These are phyloP conservation scores for Xylona heveae DNA, from an alignment of 495 filamentous ascomycete genomes.

Conservation along the genomic window DNA sequence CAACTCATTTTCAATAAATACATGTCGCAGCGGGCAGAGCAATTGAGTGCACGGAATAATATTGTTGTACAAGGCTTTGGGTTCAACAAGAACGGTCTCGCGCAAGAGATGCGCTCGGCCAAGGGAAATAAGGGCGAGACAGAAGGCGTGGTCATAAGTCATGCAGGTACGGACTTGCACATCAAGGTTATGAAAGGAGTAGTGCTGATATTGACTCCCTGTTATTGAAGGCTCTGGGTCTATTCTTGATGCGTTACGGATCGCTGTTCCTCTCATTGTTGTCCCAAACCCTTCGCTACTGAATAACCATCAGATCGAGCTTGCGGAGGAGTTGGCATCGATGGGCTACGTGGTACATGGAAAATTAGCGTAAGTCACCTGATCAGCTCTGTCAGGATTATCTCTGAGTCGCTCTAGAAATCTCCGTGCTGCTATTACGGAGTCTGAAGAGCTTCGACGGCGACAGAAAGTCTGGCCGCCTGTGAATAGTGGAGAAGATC, in stretches of 20 bases:
- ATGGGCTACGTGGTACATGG: conserved; percentile 52
- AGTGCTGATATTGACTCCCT: conserved; percentile 5
- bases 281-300: conserved; percentile 70
- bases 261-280: conserved; percentile 48
- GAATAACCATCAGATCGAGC: conserved; percentile 80
- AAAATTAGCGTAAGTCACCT: conserved; percentile 30
- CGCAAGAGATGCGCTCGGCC: conserved; percentile 29
- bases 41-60: conserved; percentile 12
- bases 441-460: conserved; percentile 21
- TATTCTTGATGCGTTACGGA: conserved; percentile 60
- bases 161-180: conserved; percentile 76
- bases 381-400: not conserved
- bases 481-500: conserved; percentile 18
- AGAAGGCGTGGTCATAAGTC: conserved; percentile 58
- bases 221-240: conserved; percentile 51
- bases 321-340: conserved; percentile 47
- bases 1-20: conserved; percentile 22
- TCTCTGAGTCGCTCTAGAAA: conserved; percentile 14
- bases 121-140: conserved; percentile 13
- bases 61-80: conserved; percentile 40
- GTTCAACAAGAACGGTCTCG: conserved; percentile 36
- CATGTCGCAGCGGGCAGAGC: conserved; percentile 6
- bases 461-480: conserved; percentile 26
- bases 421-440: conserved; percentile 20
- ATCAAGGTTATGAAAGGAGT: too few relatives aligned